Evolutionary conservation across 2,329 filamentous ascomycete species (phyloP).

Genomic region (Penicillium verrucosum): DNA sequence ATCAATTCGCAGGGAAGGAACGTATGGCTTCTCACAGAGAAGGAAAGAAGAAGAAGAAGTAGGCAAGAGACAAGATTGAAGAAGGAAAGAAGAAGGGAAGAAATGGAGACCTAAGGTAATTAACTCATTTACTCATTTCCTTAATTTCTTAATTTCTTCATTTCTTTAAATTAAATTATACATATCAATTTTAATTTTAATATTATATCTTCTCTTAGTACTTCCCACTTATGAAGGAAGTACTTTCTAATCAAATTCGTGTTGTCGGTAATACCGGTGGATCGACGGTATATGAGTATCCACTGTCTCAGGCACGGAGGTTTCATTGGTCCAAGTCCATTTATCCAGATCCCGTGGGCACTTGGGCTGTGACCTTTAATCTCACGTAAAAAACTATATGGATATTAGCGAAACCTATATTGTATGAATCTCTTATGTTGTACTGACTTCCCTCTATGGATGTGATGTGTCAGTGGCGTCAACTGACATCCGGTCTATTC

Average conservation of each 20-base stretch:
- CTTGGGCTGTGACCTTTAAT: slow-evolving; percentile 2
- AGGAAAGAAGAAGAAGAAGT: slow-evolving; percentile 4
- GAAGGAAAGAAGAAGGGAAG: slow-evolving; percentile 17
- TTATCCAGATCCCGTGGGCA: background rate
- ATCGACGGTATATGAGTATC: background rate
- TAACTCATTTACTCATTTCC: background rate
- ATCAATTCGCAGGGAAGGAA: slow-evolving; percentile 36
- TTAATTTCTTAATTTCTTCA: slow-evolving; percentile 1
- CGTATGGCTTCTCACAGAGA: slow-evolving; percentile 13
- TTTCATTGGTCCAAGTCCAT: background rate
- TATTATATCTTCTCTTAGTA: background rate
- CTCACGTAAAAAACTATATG: background rate
- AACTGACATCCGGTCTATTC: background rate
- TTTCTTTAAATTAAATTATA: slow-evolving; percentile 3
- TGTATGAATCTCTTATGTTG: background rate
- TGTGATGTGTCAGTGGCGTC: background rate
- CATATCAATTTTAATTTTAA: background rate
- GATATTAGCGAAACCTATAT: background rate
- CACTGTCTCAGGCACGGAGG: slow-evolving; percentile 1
- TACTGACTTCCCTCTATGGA: background rate
- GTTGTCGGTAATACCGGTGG: slow-evolving; percentile 1
- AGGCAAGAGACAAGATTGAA: slow-evolving; percentile 7
- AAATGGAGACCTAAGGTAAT: background rate
- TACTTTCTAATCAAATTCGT: background rate
- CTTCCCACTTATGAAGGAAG: too few relatives aligned